Evolutionary conservation across 176 grass and related monocot species (phyloP), one percentile per base, ranked within the genome.

Genomic region (Musa acuminata): DNA sequence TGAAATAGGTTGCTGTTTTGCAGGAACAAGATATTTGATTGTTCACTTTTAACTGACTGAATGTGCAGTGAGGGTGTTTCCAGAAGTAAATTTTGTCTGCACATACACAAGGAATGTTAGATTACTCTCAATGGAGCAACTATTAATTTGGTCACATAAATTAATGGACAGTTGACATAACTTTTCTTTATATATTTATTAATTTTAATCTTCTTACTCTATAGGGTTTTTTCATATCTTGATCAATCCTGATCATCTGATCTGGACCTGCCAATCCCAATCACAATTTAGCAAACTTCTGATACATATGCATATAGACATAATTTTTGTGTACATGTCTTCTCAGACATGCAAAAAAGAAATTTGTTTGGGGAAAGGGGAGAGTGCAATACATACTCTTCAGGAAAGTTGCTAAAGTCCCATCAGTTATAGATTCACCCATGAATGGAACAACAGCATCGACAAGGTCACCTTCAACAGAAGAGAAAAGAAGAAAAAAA

Each of bases 381-480:
- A 43, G 21, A 43, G 67, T n/a, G 53, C 51, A 74, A 8, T 52
- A 22, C 84, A 80, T 89, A 99, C 95, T 99, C 78, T 91, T 94
- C 64, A 99, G 82, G 75, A 94, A 99, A 75, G 75, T 94, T 16
- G 88, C 95, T 72, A 99, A 81, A 57, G 95, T 99, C 89, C 95
- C 95, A 81, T 99, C 95, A 69, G 95, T 91, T 81, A 99, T 92
- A 82, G 95, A 99, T 91, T 99, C 95, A 81, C 95, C 95, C 95
- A 99, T 99, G 78, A 84, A 99, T 52, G 95, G 95, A 19, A 99
- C 95, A 74, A 94, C 95, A 81, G 88, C 95, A 43, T 99, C 91
- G 29, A 91, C 67, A 29, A 77, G 69, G 52, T 94, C 88, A 84
- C 84, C 95, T 99, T 76, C 49, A 82, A 70, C 6, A 51, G 55